phyloP scores from a whole-genome alignment of 2,329 filamentous ascomycete species.

The Epichloe brachyelytri region DNA sequence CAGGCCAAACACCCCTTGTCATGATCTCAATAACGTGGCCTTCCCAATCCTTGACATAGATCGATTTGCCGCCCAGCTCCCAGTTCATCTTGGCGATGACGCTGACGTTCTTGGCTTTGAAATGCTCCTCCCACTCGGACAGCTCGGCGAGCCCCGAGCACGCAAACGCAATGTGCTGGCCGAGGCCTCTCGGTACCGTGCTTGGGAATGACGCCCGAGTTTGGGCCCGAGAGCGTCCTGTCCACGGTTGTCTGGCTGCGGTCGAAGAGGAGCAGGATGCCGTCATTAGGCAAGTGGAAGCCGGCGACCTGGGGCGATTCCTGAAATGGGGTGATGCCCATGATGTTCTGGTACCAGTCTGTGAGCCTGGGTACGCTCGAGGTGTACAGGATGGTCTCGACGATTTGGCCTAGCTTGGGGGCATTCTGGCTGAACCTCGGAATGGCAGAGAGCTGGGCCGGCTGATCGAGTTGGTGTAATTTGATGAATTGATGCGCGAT shows the following conservation, averaged over 20 bases:
- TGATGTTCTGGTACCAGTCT: not conserved
- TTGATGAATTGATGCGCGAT: too few species aligned
- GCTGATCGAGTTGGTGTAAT: too few species aligned
- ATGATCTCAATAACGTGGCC: slow-evolving; percentile 4
- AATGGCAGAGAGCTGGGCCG: too few species aligned
- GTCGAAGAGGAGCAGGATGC: slow-evolving; percentile 1
- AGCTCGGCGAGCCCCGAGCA: not conserved
- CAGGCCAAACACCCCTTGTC: slow-evolving; percentile 1
- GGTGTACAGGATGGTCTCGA: slow-evolving; percentile 4
- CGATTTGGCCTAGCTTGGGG: slow-evolving; percentile 3
- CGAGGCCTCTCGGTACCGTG: slow-evolving; percentile 2
- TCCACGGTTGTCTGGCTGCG: not conserved
- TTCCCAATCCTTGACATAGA: slow-evolving; percentile 4
- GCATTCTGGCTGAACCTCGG: not conserved
- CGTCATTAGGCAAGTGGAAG: not conserved
- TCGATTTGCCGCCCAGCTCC: slow-evolving; percentile 1
- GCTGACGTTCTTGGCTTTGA: not conserved
- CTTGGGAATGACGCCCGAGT: slow-evolving; percentile 1
- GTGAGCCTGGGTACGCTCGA: not conserved
- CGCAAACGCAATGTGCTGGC: slow-evolving; percentile 4
- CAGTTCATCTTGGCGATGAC: not conserved
- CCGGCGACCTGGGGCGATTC: not conserved
- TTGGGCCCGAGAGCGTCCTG: not conserved
- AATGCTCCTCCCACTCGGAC: slow-evolving; percentile 2
- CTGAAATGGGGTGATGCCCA: not conserved